phyloP scores from a whole-genome alignment of 179 eudicot species.

The Beta macrorhiza region DNA sequence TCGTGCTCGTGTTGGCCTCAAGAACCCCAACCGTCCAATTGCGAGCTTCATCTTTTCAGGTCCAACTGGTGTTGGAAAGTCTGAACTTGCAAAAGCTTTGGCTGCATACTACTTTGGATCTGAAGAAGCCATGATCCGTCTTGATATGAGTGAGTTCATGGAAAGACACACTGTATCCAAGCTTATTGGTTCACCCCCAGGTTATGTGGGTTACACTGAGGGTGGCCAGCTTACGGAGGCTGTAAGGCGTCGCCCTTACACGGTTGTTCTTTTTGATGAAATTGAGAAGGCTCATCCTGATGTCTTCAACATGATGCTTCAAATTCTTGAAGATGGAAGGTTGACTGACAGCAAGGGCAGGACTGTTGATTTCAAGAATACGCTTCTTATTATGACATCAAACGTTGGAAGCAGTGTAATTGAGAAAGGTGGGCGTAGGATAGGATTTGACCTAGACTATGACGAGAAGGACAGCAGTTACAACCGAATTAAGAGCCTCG shows the following conservation, averaged over 20 bases:
- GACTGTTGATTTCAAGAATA: constrained; percentile 87
- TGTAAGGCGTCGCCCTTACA: constrained; percentile 77
- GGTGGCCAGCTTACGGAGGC: constrained; percentile 96
- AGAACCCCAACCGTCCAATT: constrained; percentile 83
- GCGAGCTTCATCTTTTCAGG: constrained; percentile 97
- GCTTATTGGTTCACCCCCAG: constrained; percentile 92
- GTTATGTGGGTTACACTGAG: constrained; percentile 88
- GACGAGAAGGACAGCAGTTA: constrained; percentile 71
- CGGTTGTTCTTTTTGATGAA: constrained; percentile 82
- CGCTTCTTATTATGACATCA: constrained; percentile 90
- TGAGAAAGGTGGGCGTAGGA: constrained; percentile 64
- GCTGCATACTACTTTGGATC: constrained; percentile 89
- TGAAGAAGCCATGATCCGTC: constrained; percentile 85
- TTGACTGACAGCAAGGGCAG: constrained; percentile 90
- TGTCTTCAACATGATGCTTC: constrained; percentile 94
- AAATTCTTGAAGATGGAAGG: constrained; percentile 90
- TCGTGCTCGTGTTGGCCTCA: constrained; percentile 93
- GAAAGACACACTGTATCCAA: constrained; percentile 91
- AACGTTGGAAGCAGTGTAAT: constrained; percentile 90
- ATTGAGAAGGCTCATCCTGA: constrained; percentile 97
- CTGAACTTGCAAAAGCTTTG: constrained; percentile 82
- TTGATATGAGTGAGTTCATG: constrained; percentile 99
- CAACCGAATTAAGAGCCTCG: constrained; percentile 66
- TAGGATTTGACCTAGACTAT: constrained; percentile 62
- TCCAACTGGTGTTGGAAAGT: constrained; percentile 96